phyloP scores from a whole-genome alignment of 2,329 filamentous ascomycete genomes.

The Monascus ruber region DNA sequence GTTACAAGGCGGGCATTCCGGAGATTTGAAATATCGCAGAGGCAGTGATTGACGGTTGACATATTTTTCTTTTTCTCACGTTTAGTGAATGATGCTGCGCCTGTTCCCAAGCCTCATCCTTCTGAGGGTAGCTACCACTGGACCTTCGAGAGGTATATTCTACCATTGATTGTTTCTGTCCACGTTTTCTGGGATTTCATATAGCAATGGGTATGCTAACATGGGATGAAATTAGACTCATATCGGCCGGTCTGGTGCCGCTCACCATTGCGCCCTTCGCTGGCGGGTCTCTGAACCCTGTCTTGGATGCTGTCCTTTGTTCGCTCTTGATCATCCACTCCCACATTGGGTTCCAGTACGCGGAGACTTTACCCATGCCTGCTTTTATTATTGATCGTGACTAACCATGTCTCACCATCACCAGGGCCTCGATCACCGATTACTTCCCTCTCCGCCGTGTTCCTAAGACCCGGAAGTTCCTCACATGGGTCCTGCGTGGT shows the following conservation, averaged over 20 bases:
- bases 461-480: conserved; percentile 54
- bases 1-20: too few species aligned
- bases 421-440: conserved; percentile 65
- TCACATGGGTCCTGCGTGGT: conserved; percentile 67
- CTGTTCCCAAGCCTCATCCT: conserved; percentile 59
- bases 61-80: not conserved
- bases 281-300: conserved; percentile 78
- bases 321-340: conserved; percentile 78
- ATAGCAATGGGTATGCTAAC: not conserved
- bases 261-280: conserved; percentile 86
- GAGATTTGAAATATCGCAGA: too few species aligned
- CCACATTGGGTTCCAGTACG: conserved; percentile 84
- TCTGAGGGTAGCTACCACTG: conserved; percentile 96
- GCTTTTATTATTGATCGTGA: conserved; percentile 1
- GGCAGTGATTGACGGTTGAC: conserved; percentile 7
- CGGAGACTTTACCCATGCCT: conserved; percentile 3
- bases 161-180: not conserved
- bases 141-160: conserved; percentile 67
- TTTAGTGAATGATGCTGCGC: conserved; percentile 74
- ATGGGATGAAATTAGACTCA: conserved; percentile 40
- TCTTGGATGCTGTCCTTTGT: conserved; percentile 76
- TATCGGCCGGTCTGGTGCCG: conserved; percentile 73
- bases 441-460: conserved; percentile 69
- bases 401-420: conserved; percentile 5
- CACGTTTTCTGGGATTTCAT: not conserved